Percentiles rank a stretch among this genome's conserved stretches.
phyloP scores from a whole-genome alignment of 306 rosid genomes.

The Elaeagnus macrophylla region DNA sequence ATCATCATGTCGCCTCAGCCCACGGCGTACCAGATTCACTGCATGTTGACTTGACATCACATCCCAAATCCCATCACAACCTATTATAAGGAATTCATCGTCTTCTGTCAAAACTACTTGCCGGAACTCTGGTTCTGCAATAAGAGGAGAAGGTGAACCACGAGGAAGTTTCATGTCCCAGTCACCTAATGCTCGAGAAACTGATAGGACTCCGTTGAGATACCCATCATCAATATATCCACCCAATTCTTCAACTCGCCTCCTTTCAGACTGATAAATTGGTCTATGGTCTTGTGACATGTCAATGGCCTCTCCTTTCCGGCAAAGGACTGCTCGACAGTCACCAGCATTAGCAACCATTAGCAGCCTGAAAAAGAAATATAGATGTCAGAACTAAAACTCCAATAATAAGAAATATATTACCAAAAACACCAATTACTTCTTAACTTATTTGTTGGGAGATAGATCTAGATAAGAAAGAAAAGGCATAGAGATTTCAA shows the following conservation, averaged over 20 bases:
- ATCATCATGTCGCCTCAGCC: slow-evolving; percentile 67
- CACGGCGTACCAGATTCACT: slow-evolving; percentile 62
- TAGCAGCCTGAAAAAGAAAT: slow-evolving; percentile 46
- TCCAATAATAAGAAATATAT: too few relatives aligned
- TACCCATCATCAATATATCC: slow-evolving; percentile 76
- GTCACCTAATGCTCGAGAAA: slow-evolving; percentile 84
- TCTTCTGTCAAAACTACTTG: slow-evolving; percentile 64
- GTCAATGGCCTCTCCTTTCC: slow-evolving; percentile 84
- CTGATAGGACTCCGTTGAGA: slow-evolving; percentile 81
- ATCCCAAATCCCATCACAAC: slow-evolving; percentile 98
- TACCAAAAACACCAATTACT: too few relatives aligned
- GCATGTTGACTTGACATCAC: slow-evolving; percentile 89
- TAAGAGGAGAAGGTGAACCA: slow-evolving; percentile 72
- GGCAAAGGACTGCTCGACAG: slow-evolving; percentile 92
- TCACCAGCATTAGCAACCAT: slow-evolving; percentile 97
- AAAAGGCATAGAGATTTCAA: too few relatives aligned
- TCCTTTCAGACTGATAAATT: slow-evolving; percentile 52
- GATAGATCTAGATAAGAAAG: too few relatives aligned
- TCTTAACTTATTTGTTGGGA: too few relatives aligned
- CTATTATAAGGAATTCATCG: slow-evolving; percentile 93
- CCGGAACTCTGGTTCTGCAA: slow-evolving; percentile 82
- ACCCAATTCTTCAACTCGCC: slow-evolving; percentile 72
- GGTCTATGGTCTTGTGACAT: slow-evolving; percentile 97
- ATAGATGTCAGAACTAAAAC: neutral
- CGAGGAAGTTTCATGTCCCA: slow-evolving; percentile 92